phyloP scores from a whole-genome alignment of 768 basidiomycete species.

The Inosperma sp. region DNA sequence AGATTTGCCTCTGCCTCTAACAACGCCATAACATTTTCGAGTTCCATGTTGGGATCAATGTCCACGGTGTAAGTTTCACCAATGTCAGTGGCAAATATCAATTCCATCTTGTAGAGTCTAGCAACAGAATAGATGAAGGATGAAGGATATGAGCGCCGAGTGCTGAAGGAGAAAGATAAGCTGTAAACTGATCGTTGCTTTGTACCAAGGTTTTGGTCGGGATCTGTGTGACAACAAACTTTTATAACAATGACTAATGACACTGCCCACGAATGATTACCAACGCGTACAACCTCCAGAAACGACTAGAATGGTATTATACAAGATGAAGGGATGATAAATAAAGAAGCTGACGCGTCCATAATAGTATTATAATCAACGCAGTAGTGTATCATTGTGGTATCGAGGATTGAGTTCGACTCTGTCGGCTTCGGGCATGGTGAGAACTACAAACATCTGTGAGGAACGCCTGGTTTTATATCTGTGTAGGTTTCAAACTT shows the following conservation, averaged over 20 bases:
- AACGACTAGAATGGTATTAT: constrained; percentile 4
- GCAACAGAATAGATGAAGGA: neutral
- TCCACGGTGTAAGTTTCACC: constrained; percentile 68
- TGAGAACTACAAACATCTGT: constrained; percentile 28
- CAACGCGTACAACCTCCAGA: no score
- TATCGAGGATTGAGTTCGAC: constrained; percentile 25
- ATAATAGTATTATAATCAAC: neutral
- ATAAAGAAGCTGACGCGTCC: neutral
- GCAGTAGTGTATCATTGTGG: constrained; percentile 11
- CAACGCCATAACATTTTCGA: constrained; percentile 89
- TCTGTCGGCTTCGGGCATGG: constrained; percentile 34
- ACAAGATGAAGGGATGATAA: neutral
- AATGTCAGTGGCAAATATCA: constrained; percentile 67
- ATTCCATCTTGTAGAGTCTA: constrained; percentile 44
- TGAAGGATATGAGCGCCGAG: no score
- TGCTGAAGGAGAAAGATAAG: no score
- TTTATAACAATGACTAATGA: no score
- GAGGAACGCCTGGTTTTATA: no score
- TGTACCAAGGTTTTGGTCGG: no score
- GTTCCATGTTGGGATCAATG: constrained; percentile 85
- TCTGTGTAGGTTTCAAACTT: no score
- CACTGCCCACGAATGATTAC: no score
- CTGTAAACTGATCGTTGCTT: no score
- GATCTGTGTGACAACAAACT: no score
- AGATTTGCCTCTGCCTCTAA: constrained; percentile 87